These are phyloP conservation scores for Pezicula radicicola DNA, from an alignment of 2,329 filamentous ascomycete genomes.

Conservation along the genomic window DNA sequence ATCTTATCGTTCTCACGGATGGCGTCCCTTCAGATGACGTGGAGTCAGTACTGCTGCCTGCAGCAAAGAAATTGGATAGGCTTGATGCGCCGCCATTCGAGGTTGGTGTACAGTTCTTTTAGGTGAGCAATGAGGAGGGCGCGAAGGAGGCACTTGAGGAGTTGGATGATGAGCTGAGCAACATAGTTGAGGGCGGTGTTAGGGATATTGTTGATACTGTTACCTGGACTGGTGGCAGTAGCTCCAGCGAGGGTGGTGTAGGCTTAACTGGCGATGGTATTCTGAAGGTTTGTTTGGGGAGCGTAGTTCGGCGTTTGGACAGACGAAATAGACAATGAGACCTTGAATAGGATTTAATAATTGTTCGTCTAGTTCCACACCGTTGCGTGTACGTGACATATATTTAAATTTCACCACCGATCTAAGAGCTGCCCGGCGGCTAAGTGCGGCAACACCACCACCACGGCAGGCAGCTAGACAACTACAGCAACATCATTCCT, in stretches of 20 bases:
- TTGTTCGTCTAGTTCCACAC: no score
- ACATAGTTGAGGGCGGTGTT: slow-evolving; percentile 50
- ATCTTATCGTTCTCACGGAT: slow-evolving; percentile 92
- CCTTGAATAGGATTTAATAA: no score
- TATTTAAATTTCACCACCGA: no score
- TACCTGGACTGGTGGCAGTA: slow-evolving; percentile 56
- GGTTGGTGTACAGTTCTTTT: slow-evolving; percentile 93
- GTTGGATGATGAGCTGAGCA: slow-evolving; percentile 70
- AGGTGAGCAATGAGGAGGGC: slow-evolving; percentile 71
- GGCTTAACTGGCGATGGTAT: slow-evolving; percentile 66
- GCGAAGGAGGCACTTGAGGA: slow-evolving; percentile 65
- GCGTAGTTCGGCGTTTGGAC: no score
- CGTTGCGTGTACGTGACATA: no score
- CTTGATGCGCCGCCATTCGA: slow-evolving; percentile 74
- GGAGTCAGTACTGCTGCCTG: slow-evolving; percentile 62
- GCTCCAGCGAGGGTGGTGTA: slow-evolving; percentile 31
- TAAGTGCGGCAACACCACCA: no score
- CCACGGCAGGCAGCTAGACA: no score
- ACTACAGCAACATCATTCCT: no score
- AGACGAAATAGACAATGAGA: no score
- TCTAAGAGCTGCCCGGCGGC: no score
- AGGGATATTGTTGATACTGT: slow-evolving; percentile 93
- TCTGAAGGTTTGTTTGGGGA: no score
- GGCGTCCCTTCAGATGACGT: slow-evolving; percentile 79
- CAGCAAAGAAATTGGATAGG: slow-evolving; percentile 68